A percentile compares a stretch with the other conserved stretches of the same genome.
Evolutionary conservation across 1,284 basidiomycete genomes (phyloP).

Genomic region (Microbotryum silenes-acaulis): DNA sequence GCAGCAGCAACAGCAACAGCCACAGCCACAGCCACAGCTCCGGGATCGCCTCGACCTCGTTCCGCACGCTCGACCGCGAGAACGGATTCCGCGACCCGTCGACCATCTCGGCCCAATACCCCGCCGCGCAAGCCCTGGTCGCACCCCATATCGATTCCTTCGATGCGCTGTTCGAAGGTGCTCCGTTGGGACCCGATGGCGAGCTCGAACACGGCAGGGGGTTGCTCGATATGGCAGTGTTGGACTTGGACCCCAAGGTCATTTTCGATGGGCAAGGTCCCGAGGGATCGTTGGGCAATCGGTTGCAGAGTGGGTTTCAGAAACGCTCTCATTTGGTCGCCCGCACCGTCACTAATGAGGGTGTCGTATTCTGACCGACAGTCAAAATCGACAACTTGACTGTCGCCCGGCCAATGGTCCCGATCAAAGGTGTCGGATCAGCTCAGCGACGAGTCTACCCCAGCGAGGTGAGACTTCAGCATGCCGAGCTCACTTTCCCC

Average conservation of each 20-base stretch:
- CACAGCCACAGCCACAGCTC: background rate
- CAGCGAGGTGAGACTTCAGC: slow-evolving; percentile 57
- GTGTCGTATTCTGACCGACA: slow-evolving; percentile 37
- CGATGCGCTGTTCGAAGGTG: slow-evolving; percentile 85
- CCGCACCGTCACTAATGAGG: too few species aligned
- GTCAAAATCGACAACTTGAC: slow-evolving; percentile 86
- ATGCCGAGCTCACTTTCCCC: background rate
- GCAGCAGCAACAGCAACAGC: too few species aligned
- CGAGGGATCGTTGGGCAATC: slow-evolving; percentile 37
- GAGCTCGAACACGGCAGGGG: slow-evolving; percentile 49
- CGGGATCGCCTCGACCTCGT: slow-evolving; percentile 41
- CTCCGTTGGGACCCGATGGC: slow-evolving; percentile 53
- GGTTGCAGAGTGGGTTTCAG: slow-evolving; percentile 39
- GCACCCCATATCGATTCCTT: slow-evolving; percentile 92
- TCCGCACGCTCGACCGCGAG: slow-evolving; percentile 80
- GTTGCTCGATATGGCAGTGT: slow-evolving; percentile 67
- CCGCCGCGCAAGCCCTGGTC: slow-evolving; percentile 86
- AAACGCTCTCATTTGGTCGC: too few species aligned
- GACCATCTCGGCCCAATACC: slow-evolving; percentile 59
- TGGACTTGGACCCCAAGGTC: slow-evolving; percentile 81
- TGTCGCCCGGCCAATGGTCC: slow-evolving; percentile 76
- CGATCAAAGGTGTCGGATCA: slow-evolving; percentile 69
- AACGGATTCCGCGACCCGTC: slow-evolving; percentile 71
- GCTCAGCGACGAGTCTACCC: slow-evolving; percentile 77
- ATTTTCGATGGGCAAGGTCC: slow-evolving; percentile 67